Evolutionary conservation across 495 filamentous ascomycete species (phyloP), one percentile per base, ranked within the genome.

Genomic region (Penicillium dipodomyicola): DNA sequence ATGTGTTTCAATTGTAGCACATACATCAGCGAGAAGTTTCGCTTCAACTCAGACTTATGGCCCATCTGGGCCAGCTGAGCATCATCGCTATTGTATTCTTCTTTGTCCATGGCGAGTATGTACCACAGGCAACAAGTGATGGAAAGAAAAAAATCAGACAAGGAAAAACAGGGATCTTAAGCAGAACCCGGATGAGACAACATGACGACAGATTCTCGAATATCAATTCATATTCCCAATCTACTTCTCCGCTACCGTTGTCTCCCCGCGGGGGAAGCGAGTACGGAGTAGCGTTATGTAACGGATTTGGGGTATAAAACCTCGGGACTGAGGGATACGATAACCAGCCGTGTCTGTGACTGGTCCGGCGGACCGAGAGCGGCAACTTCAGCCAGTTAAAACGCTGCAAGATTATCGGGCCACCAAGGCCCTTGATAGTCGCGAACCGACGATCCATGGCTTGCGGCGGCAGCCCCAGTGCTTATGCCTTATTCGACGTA

Each of bases 1-100:
- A 15, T 54, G 3, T 2, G 4, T 3, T 6, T 39, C 42, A 27
- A 29, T 39, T 23, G 52, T 4, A 48, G 46, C 19, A 68, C 75
- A 43, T 66, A 74, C 68, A 82, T 60, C 53, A 77, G 65, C 0
- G 76, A 77, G 59, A 76, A 80, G n/a, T 83, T 82, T 44, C 84
- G 77, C 29, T 84, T 82, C 60, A 88, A 61, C 55, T 88, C 85
- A 17, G 78, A 71, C 73, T 80, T 85, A 67, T 88, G 85, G 47
- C 85, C 85, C 75, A 88, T 77, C 61, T 74, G 77, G n/a, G 82
- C 84, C 69, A 87, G 68, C 40, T 80, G 77, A 19, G 76, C 74
- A 62, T 84, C 81, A 59, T 77, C 74, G 44, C 70, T 69, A 23
- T 58, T 60, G 40, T 33, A 53, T 32, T 64, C 49, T 8, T 27